These are phyloP conservation scores for Polyplosphaeria fusca DNA, from an alignment of 495 filamentous ascomycete species.

Conservation along the genomic window DNA sequence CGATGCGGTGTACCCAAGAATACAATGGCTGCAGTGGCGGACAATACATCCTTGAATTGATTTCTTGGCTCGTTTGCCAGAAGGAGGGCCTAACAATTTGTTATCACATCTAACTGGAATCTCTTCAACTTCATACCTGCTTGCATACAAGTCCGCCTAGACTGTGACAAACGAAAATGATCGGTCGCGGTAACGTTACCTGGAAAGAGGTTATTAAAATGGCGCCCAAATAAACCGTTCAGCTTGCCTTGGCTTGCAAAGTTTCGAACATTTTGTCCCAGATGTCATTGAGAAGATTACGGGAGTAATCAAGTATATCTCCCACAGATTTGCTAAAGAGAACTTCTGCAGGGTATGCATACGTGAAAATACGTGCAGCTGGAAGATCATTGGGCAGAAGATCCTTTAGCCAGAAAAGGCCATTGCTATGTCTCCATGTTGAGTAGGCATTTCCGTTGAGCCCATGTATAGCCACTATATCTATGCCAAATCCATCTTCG, in stretches of 20 bases:
- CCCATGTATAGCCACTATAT: conserved; percentile 35
- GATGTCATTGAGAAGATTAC: background rate
- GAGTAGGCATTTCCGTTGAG: conserved; percentile 20
- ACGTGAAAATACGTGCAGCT: conserved; percentile 25
- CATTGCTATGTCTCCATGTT: conserved; percentile 32
- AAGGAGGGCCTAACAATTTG: conserved; percentile 11
- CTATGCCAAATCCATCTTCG: conserved; percentile 2
- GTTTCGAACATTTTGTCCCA: background rate
- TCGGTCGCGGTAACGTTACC: conserved; percentile 14
- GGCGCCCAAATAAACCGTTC: background rate
- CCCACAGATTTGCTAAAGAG: conserved; percentile 21
- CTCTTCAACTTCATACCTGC: conserved; percentile 17
- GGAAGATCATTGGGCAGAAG: conserved; percentile 24
- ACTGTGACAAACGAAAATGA: conserved; percentile 34
- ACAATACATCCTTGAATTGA: conserved; percentile 8
- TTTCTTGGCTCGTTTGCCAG: conserved; percentile 3
- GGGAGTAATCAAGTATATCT: conserved; percentile 19
- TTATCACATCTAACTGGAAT: conserved; percentile 5
- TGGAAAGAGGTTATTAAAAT: no score
- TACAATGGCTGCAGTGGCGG: conserved; percentile 13
- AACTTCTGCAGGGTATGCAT: conserved; percentile 28
- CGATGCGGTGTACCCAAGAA: conserved; percentile 33
- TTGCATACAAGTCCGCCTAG: conserved; percentile 34
- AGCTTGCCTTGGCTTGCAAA: background rate
- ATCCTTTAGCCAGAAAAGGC: conserved; percentile 28